phyloP scores from a whole-genome alignment of 163 green algal genomes.

The Scenedesmus sp. region DNA sequence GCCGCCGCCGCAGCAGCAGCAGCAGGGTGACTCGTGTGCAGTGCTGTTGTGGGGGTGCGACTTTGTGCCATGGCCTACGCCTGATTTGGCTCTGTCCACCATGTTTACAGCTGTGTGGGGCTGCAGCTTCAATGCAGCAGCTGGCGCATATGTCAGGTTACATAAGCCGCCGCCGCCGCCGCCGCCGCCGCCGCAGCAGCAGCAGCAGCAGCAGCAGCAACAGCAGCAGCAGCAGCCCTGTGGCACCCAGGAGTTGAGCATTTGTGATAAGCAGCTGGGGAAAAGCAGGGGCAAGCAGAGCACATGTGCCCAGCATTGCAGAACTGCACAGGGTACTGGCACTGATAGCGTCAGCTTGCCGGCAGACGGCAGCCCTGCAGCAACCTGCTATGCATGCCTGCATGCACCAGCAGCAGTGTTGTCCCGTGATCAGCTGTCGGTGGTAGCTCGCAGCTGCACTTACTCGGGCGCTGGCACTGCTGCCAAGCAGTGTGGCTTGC shows the following conservation, averaged over 20 bases:
- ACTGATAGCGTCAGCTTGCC: no score
- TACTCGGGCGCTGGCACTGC: neutral
- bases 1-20: neutral
- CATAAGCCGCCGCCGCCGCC: neutral
- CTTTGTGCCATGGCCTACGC: conserved; percentile 7
- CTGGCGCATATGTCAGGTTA: neutral
- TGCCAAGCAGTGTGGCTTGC: neutral
- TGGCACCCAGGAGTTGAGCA: no score
- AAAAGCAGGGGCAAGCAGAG: no score
- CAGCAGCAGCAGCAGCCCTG: neutral
- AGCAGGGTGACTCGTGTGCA: neutral
- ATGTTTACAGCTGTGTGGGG: neutral
- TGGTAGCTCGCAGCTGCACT: neutral
- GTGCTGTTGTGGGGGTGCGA: conserved; percentile 17
- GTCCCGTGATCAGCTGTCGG: neutral
- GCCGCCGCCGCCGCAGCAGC: neutral
- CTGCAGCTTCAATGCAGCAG: conserved; percentile 1
- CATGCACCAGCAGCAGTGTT: neutral
- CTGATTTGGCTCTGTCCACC: neutral
- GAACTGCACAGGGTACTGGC: no score
- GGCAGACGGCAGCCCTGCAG: neutral
- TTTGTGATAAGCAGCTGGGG: no score
- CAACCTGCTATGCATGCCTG: neutral
- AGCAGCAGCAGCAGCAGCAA: no score
- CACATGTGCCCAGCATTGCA: neutral